Evolutionary conservation across 2,329 filamentous ascomycete genomes (phyloP), one percentile per base, ranked within the genome.

Genomic region (Cryoendolithus antarcticus): DNA sequence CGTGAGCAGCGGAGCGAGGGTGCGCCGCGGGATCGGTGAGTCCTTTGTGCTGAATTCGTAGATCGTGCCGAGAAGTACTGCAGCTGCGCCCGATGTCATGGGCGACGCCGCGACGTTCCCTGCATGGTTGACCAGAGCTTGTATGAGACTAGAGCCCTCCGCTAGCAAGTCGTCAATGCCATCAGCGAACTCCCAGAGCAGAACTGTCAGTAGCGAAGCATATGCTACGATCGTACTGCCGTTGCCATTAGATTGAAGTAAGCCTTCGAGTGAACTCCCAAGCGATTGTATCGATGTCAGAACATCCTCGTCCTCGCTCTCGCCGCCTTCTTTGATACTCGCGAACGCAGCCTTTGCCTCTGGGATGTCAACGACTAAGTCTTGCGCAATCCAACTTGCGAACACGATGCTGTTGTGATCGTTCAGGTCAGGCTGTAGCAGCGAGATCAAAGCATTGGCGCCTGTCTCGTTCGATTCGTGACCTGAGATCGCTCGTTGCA

Each of bases 41-140:
- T 98, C 91, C 57, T 93, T 94, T 0, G 89, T 95, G 7, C 89
- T 96, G 55, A 96, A 98, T 54, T 98, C 91, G 57, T 96, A 98
- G 4, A 91, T 72, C 12, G 93, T 80, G 7, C 89, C 91, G 1
- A 96, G 70, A 0, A 98, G 65, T 56, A 86, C 77, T 10, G 86
- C 82, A 56, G 82, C 86, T 9, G 98, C 70, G 2, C 91, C 91
- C 10, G 51, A 41, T 6, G 56, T 45, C 5, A 53, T 42, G 4
- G 52, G 48, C 62, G 54, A 67, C 54, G 48, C 71, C 64, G 44
- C 79, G 31, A 84, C 77, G 21, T 78, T 75, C 51, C 91, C 82
- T 6, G 50, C 47, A 7, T 48, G 43, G 9, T 38, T 44, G 6
- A 59, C 49, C 11, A 61, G 47, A 10, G 50, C 44, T 30, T 59